A percentile compares a stretch with the other conserved stretches of the same genome.
These are phyloP conservation scores for Starmerella floris DNA, from an alignment of 805 yeast genomes.

Conservation along the genomic window DNA sequence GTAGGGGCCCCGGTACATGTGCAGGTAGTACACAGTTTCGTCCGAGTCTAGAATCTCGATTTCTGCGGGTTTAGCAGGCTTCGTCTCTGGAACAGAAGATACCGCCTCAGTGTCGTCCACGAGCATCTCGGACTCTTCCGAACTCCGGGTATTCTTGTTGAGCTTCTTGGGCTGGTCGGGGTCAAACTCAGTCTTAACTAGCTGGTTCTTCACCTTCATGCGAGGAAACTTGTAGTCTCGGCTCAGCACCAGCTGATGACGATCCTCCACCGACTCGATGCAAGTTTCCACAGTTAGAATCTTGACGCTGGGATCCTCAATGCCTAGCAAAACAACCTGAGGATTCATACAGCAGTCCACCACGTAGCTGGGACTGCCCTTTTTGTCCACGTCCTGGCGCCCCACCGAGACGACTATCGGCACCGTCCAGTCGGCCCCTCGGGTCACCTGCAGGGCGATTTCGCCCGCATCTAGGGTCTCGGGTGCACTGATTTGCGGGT, in stretches of 20 bases:
- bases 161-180: constrained; percentile 6
- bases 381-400: constrained; percentile 46
- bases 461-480: constrained; percentile 26
- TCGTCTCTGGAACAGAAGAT: background rate
- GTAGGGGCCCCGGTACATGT: constrained; percentile 17
- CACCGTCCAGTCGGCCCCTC: constrained; percentile 69
- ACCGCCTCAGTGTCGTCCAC: background rate
- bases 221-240: constrained; percentile 57
- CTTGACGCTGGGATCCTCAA: constrained; percentile 43
- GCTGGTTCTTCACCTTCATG: constrained; percentile 54
- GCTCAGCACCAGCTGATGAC: constrained; percentile 39
- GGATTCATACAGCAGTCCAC: constrained; percentile 70
- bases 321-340: constrained; percentile 48
- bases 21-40: constrained; percentile 11
- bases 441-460: constrained; percentile 46
- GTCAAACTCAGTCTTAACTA: constrained; percentile 31
- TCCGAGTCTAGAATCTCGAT: constrained; percentile 9
- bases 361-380: constrained; percentile 47
- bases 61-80: background rate
- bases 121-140: background rate
- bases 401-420: constrained; percentile 61
- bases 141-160: background rate
- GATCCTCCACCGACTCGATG: constrained; percentile 59
- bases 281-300: constrained; percentile 72
- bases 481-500: constrained; percentile 53